Percentiles rank a stretch among this genome's conserved stretches.
Evolutionary conservation across 495 filamentous ascomycete genomes (phyloP).

Genomic region (Annulohypoxylon maeteangense): DNA sequence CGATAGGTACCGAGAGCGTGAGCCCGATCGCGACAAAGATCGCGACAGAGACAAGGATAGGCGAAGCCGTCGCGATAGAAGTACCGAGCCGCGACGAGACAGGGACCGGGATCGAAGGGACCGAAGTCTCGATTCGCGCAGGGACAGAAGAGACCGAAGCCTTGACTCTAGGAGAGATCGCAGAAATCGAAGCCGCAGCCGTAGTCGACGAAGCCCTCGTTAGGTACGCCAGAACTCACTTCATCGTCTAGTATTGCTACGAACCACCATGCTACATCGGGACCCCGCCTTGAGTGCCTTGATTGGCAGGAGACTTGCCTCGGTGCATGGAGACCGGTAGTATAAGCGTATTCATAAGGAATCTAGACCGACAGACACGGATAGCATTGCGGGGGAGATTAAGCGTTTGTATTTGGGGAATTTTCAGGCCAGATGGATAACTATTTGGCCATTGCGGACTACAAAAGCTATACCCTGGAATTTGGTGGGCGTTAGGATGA

Average conservation of each 20-base stretch:
- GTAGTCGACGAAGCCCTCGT: slow-evolving; percentile 45
- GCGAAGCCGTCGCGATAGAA: slow-evolving; percentile 43
- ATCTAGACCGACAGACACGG: background rate
- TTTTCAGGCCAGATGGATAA: background rate
- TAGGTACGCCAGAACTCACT: slow-evolving; percentile 22
- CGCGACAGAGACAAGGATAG: slow-evolving; percentile 43
- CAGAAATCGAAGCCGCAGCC: slow-evolving; percentile 26
- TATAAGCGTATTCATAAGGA: background rate
- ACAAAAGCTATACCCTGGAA: slow-evolving; percentile 8
- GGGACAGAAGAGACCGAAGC: slow-evolving; percentile 24
- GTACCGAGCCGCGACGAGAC: slow-evolving; percentile 43
- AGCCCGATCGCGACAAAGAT: slow-evolving; percentile 32
- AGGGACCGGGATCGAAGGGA: slow-evolving; percentile 28
- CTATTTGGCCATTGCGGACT: slow-evolving; percentile 1
- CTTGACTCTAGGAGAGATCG: slow-evolving; percentile 11
- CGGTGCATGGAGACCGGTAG: background rate
- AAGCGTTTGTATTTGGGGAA: background rate
- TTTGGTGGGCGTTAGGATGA: background rate
- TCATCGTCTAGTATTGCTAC: slow-evolving; percentile 15
- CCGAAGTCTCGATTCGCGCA: slow-evolving; percentile 20
- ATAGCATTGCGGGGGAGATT: background rate
- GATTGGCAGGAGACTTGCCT: background rate
- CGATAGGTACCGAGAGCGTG: slow-evolving; percentile 40
- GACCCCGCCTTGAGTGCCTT: background rate
- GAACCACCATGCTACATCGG: background rate